A percentile compares a stretch with the other conserved stretches of the same genome.
phyloP scores from a whole-genome alignment of 768 basidiomycete genomes.

The Lactarius sp. region DNA sequence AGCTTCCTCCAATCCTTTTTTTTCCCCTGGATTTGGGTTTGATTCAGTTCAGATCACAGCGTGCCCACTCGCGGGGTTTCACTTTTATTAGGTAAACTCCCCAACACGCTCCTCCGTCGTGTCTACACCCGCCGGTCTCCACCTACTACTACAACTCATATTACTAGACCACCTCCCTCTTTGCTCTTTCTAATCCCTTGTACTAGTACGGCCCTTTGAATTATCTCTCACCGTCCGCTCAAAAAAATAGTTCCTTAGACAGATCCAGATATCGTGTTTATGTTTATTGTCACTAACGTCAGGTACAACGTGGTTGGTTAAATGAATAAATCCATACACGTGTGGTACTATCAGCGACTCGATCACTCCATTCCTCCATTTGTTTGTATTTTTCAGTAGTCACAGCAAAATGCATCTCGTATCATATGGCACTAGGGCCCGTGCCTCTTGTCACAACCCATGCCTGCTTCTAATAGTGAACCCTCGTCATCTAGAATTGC shows the following conservation, averaged over 20 bases:
- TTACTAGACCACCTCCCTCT: not conserved
- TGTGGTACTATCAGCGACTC: constrained; percentile 10
- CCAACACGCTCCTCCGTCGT: constrained; percentile 18
- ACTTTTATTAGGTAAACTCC: constrained; percentile 11
- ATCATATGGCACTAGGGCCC: not conserved
- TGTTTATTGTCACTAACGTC: constrained; percentile 1
- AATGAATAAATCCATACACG: constrained; percentile 6
- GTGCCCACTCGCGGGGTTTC: not conserved
- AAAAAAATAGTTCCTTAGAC: too few relatives aligned
- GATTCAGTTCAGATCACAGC: not conserved
- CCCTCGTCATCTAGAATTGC: constrained; percentile 5
- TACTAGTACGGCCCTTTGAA: too few relatives aligned
- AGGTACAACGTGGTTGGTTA: constrained; percentile 6
- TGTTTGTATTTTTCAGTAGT: not conserved
- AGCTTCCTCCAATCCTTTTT: not conserved
- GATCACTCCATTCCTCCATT: constrained; percentile 15
- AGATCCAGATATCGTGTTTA: too few relatives aligned
- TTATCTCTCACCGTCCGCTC: too few relatives aligned
- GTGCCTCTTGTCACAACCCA: not conserved
- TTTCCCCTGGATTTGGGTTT: not conserved
- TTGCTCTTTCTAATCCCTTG: not conserved
- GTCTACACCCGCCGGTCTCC: not conserved
- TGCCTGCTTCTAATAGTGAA: not conserved
- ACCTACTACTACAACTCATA: not conserved
- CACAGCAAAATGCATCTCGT: not conserved